These are phyloP conservation scores for Lactarius deliciosus DNA, from an alignment of 768 basidiomycete genomes.

Conservation along the genomic window DNA sequence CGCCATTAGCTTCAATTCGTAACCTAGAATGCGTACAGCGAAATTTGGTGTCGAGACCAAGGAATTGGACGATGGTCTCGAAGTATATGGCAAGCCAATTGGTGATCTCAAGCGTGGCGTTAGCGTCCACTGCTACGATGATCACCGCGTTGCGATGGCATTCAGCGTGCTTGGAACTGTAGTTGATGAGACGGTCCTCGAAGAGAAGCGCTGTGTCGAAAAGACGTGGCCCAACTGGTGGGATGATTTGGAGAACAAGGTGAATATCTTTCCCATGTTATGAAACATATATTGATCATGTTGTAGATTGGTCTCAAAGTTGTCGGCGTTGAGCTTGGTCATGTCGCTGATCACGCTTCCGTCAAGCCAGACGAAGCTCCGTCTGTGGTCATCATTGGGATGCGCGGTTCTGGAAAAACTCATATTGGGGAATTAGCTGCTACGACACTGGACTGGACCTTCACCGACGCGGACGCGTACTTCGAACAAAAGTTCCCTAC, in stretches of 20 bases:
- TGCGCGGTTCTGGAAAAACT: conserved; percentile 97
- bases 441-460: conserved; percentile 63
- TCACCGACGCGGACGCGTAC: conserved; percentile 82
- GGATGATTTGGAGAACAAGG: conserved; percentile 97
- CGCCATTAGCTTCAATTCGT: neutral
- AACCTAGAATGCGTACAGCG: conserved; percentile 44
- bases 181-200: conserved; percentile 72
- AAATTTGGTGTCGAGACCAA: conserved; percentile 94
- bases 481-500: conserved; percentile 65
- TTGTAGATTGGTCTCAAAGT: conserved; percentile 83
- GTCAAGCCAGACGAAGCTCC: conserved; percentile 43
- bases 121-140: conserved; percentile 94
- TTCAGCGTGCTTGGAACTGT: conserved; percentile 86
- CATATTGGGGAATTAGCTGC: conserved; percentile 82
- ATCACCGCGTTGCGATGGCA: conserved; percentile 98
- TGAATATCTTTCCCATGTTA: conserved; percentile 34
- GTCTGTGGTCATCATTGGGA: conserved; percentile 82
- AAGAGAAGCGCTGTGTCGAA: conserved; percentile 97
- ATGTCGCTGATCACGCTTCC: conserved; percentile 42
- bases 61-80: conserved; percentile 90
- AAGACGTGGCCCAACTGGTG: conserved; percentile 99
- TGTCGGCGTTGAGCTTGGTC: conserved; percentile 75
- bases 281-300: conserved; percentile 17
- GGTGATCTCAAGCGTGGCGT: conserved; percentile 62
- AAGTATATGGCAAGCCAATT: conserved; percentile 78